Evolutionary conservation across 768 basidiomycete genomes (phyloP), one percentile per base, ranked within the genome.

Genomic region (Holtermanniella nyarrowii): DNA sequence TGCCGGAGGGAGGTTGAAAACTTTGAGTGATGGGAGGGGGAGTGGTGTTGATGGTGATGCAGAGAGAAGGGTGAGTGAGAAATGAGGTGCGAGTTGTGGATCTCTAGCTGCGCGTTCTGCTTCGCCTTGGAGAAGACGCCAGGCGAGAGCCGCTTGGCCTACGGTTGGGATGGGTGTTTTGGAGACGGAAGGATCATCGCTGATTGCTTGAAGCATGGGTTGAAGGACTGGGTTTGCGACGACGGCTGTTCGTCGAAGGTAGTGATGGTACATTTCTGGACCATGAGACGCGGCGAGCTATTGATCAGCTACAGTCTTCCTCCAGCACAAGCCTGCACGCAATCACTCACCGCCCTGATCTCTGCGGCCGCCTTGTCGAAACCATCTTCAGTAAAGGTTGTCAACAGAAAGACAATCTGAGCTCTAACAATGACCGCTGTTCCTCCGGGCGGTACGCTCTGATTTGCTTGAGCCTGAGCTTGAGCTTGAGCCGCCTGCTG

Each of bases 221-320:
- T 60, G 57, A 42, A 70, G 52, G 52, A 63, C 59, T 4, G 72
- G 59, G 18, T 66, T 57, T 21, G 88, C 87, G 61, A 88, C 86
- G 48, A 85, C 81, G 68, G 96, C 87, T 73, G 95, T 84, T 57
- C 93, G 85, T 56, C 91, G 87, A 60, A 99, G 87, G 76, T 95
- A 95, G 74, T 99, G 91, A 57, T 89, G 80, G 75, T 96, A 95
- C 52, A 90, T 95, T 74, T 95, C 91, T 63, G 89, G 79, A 53
- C 91, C 90, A 79, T 97, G 89, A 68, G 90, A 86, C 70, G 96
- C 90, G 58, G 88, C 87, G 65, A 97, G 81, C 93, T 97, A 73
- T 37, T 16, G 31, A 37, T n/a, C n/a, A n/a, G n/a, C n/a, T n/a
- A n/a, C n/a, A n/a, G n/a, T n/a, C n/a, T n/a, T n/a, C n/a, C n/a